Conservation (phyloP, 2,329 filamentous ascomycete species). For the Aspergillus amoenus region DNA sequence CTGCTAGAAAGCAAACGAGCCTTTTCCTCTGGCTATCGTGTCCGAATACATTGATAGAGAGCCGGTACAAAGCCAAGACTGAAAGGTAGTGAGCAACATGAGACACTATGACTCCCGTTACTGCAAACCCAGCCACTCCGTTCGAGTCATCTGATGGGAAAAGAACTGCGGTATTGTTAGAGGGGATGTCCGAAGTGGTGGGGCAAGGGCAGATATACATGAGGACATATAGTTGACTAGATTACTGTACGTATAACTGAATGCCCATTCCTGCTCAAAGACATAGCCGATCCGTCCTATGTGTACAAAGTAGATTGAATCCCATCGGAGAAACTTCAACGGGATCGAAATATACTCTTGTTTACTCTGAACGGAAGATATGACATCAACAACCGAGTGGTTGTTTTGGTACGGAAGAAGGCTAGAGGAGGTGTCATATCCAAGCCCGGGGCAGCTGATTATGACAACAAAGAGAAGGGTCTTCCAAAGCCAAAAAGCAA, state of each 20-base stretch:
- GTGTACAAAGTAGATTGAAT: constrained; percentile 61
- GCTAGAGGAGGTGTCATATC: constrained; percentile 63
- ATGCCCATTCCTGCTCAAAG: constrained; percentile 68
- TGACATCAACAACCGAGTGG: constrained; percentile 11
- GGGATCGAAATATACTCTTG: constrained; percentile 25
- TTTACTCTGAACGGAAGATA: constrained; percentile 2
- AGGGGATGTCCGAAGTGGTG: neutral
- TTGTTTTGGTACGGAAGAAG: constrained; percentile 41
- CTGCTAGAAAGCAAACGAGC: constrained; percentile 58
- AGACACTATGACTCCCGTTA: constrained; percentile 66
- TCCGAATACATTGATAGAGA: constrained; percentile 60
- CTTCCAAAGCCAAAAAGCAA: constrained; percentile 58
- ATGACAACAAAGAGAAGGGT: constrained; percentile 51
- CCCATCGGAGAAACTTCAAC: constrained; percentile 58
- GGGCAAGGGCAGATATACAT: constrained; percentile 25
- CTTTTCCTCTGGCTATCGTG: constrained; percentile 27
- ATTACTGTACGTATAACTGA: constrained; percentile 56
- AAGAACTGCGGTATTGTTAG: constrained; percentile 25
- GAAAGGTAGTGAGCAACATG: constrained; percentile 76
- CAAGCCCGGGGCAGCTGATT: constrained; percentile 53
- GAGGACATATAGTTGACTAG: constrained; percentile 40
- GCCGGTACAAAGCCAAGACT: constrained; percentile 67
- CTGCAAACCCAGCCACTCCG: constrained; percentile 25
- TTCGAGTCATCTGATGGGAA: constrained; percentile 19
- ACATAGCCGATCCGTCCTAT: constrained; percentile 55